These are phyloP conservation scores for Celoporthe dispersa DNA, from an alignment of 2,329 filamentous ascomycete species.

Conservation along the genomic window DNA sequence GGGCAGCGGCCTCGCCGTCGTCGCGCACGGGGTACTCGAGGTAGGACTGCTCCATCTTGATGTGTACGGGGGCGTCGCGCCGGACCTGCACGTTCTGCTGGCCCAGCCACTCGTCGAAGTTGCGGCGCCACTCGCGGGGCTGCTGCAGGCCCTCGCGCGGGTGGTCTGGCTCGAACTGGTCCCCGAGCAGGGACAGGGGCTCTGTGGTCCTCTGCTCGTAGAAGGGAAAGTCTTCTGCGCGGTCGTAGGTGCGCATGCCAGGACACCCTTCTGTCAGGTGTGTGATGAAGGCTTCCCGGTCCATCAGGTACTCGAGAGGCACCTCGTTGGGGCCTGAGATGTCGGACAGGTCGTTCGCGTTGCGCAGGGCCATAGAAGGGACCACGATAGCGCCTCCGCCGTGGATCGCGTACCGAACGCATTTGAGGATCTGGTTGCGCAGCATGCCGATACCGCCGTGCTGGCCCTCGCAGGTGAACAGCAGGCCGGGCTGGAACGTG, in stretches of 20 bases:
- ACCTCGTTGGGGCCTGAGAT: slow-evolving; percentile 38
- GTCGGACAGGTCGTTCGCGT: slow-evolving; percentile 38
- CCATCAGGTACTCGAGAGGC: slow-evolving; percentile 39
- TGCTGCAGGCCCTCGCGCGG: slow-evolving; percentile 33
- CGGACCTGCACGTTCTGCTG: slow-evolving; percentile 31
- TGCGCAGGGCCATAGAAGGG: slow-evolving; percentile 42
- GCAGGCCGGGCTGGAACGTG: slow-evolving; percentile 40
- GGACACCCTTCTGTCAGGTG: slow-evolving; percentile 37
- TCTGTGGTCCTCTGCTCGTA: slow-evolving; percentile 32
- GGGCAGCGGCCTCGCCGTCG: slow-evolving; percentile 41
- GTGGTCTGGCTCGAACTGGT: slow-evolving; percentile 40
- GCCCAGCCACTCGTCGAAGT: slow-evolving; percentile 38
- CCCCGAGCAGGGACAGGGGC: slow-evolving; percentile 35
- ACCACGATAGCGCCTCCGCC: slow-evolving; percentile 43
- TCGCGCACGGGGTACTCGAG: slow-evolving; percentile 43
- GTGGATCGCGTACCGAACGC: slow-evolving; percentile 45
- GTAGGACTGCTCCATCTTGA: slow-evolving; percentile 40
- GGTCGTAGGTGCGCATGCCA: slow-evolving; percentile 36
- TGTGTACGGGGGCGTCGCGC: slow-evolving; percentile 34
- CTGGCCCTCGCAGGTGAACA: slow-evolving; percentile 46
- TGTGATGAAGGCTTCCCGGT: slow-evolving; percentile 35
- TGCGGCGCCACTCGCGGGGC: slow-evolving; percentile 36
- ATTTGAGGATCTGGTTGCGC: slow-evolving; percentile 46
- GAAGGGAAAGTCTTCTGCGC: slow-evolving; percentile 36
- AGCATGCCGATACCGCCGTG: slow-evolving; percentile 46